Evolutionary conservation across 2,329 filamentous ascomycete species (phyloP), one percentile per base, ranked within the genome.

Genomic region (Ophiostoma perfectum): DNA sequence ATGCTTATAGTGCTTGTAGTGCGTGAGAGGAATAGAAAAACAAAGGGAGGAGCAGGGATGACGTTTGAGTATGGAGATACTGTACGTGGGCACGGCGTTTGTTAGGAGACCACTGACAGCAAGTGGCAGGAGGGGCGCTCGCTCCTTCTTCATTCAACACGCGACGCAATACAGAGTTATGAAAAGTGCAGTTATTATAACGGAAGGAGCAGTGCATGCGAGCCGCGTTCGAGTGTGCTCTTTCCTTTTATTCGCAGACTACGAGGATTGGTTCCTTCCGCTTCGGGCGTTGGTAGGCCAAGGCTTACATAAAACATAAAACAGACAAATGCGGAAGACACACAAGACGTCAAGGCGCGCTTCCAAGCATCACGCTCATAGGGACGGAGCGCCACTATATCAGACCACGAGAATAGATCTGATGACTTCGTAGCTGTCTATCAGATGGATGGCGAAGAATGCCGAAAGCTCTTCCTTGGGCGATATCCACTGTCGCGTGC

Each of bases 401-500:
- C 27, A 27, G 27, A 27, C 27, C 27, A 27, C 27, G 27, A 27
- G 27, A 27, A 27, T 27, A 27, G 1, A 27, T 27, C 27, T 27
- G 27, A 27, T 27, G 27, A 27, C 27, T 27, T 27, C 27, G 8
- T 1, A 36, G 49, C 9, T 55, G n/a, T 27, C 27, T 49, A 49
- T 18, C 47, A n/a, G 5, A 27, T 27, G n/a, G 6, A 4, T 52
- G 16, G 9, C 38, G 55, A 60, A 60, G 49, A 55, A 55, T 55
- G 18, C 27, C 42, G 6, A 12, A 44, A 44, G 42, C 42, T 27
- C 27, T 27, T 44, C 7, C 42, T 12, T 12, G 42, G 8, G 55
- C 55, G 27, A 60, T 60, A 60, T 60, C 55, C 55, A 60, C 55
- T 16, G 55, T 60, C 55, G 55, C 55, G 55, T 58, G 52, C 52